Conservation (phyloP, 1,284 basidiomycete species). For the Marasmius sp. region DNA sequence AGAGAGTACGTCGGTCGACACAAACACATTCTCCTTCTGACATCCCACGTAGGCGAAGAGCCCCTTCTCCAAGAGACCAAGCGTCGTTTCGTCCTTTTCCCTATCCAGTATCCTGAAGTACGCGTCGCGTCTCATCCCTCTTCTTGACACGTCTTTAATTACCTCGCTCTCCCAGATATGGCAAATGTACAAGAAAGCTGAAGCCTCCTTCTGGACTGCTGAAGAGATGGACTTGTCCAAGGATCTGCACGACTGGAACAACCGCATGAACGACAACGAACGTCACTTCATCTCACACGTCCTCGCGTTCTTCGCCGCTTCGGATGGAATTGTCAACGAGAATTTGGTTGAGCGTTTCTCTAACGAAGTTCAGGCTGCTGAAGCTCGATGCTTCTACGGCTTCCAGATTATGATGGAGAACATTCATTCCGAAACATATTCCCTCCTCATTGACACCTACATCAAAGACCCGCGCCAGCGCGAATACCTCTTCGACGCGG, state of each 20-base stretch:
- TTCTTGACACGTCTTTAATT: conserved; percentile 38
- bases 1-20: conserved; percentile 53
- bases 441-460: conserved; percentile 96
- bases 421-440: conserved; percentile 96
- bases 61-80: conserved; percentile 81
- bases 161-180: conserved; percentile 68
- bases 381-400: conserved; percentile 97
- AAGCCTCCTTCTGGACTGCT: conserved; percentile 96
- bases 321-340: conserved; percentile 98
- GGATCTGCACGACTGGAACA: conserved; percentile 91
- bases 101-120: conserved; percentile 92
- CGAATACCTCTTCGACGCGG: conserved; percentile 89
- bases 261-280: conserved; percentile 90
- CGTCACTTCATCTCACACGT: conserved; percentile 96
- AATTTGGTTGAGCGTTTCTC: conserved; percentile 96
- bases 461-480: conserved; percentile 88
- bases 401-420: conserved; percentile 99
- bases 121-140: conserved; percentile 18
- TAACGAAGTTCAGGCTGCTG: conserved; percentile 90
- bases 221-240: conserved; percentile 98
- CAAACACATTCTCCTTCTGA: conserved; percentile 49
- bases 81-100: conserved; percentile 89
- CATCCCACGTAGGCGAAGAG: conserved; percentile 85
- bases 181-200: conserved; percentile 94
- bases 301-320: conserved; percentile 95